Evolutionary conservation across 495 filamentous ascomycete species (phyloP).

Genomic region (Massariosphaeria phaeospora): DNA sequence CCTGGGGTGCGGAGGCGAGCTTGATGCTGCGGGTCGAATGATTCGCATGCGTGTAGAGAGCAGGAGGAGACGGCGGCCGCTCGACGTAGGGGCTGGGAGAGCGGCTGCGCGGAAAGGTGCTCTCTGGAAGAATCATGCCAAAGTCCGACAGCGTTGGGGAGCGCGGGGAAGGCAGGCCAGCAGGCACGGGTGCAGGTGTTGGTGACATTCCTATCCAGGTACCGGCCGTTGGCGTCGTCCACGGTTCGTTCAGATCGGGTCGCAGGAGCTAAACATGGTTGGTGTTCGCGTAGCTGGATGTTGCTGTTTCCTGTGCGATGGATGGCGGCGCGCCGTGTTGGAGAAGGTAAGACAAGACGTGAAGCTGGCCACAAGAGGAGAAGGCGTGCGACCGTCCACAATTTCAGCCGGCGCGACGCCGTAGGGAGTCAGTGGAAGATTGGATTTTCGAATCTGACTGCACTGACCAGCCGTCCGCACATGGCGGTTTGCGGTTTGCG

Average conservation of each 20-base stretch:
- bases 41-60: conserved; percentile 25
- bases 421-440: background rate
- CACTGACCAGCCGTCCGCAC: conserved; percentile 8
- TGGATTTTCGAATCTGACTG: background rate
- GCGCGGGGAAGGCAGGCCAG: conserved; percentile 40
- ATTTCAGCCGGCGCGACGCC: conserved; percentile 10
- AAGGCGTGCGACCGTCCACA: conserved; percentile 14
- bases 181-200: conserved; percentile 11
- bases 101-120: conserved; percentile 20
- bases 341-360: conserved; percentile 3
- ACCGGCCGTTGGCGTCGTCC: no score
- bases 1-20: conserved; percentile 19
- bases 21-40: conserved; percentile 18
- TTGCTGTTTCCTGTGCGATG: background rate
- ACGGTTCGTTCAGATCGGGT: conserved; percentile 19
- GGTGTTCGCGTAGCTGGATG: background rate
- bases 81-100: conserved; percentile 23
- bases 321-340: background rate
- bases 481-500: background rate
- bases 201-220: no score
- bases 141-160: conserved; percentile 90
- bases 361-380: background rate
- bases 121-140: conserved; percentile 80
- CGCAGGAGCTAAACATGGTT: conserved; percentile 28
- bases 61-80: conserved; percentile 22